Evolutionary conservation across 192 early-diverging fungal genomes (phyloP).

Genomic region (Podila horticola): DNA sequence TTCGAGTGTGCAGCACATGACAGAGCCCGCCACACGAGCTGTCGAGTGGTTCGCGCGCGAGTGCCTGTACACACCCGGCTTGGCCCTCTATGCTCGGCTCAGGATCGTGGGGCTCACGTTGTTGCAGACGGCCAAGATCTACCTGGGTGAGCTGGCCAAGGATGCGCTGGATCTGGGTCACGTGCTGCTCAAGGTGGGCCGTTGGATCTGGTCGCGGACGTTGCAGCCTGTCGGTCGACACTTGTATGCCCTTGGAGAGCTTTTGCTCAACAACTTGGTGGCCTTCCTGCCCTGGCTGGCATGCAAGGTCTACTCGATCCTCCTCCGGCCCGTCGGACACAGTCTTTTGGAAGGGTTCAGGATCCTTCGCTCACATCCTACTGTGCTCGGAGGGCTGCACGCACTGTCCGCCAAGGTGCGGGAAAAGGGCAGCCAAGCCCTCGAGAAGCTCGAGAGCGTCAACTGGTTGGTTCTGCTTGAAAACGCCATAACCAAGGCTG

Average conservation of each 20-base stretch:
- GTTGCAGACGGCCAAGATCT: conserved; percentile 35
- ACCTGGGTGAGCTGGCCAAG: conserved; percentile 31
- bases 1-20: background rate
- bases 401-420: conserved; percentile 27
- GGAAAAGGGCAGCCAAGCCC: conserved; percentile 3
- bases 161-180: conserved; percentile 31
- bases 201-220: conserved; percentile 24
- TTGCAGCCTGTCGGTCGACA: conserved; percentile 9
- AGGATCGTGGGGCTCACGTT: conserved; percentile 16
- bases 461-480: conserved; percentile 37
- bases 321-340: conserved; percentile 10
- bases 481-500: conserved; percentile 9
- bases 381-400: conserved; percentile 26
- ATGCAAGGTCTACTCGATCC: background rate
- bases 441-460: conserved; percentile 37
- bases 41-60: conserved; percentile 29
- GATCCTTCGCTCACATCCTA: conserved; percentile 42
- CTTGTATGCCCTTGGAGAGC: background rate
- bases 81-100: conserved; percentile 25
- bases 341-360: conserved; percentile 3
- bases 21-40: conserved; percentile 11
- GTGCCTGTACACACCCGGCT: conserved; percentile 28
- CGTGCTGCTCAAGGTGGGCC: conserved; percentile 8
- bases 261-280: background rate
- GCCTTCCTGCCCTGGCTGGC: conserved; percentile 30